Evolutionary conservation across 805 yeast species (phyloP).

Genomic region (Wickerhamiella spandovensis): DNA sequence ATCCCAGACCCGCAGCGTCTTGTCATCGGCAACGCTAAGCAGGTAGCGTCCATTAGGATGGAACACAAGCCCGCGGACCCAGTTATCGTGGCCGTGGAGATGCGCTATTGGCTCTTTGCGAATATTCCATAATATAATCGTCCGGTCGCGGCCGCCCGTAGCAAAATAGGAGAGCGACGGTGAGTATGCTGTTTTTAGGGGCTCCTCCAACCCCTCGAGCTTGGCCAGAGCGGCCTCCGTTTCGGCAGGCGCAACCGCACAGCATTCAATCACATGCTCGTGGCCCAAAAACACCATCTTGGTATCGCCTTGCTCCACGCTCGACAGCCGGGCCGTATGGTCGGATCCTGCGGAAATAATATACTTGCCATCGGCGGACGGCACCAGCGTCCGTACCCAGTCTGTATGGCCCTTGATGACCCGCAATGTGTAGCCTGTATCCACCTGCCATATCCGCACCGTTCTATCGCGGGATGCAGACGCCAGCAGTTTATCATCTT

Average conservation of each 20-base stretch:
- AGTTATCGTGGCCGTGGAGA: conserved; percentile 65
- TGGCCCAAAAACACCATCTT: conserved; percentile 61
- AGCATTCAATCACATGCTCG: conserved; percentile 68
- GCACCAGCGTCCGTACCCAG: conserved; percentile 63
- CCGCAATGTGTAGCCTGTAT: conserved; percentile 50
- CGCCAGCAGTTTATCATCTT: conserved; percentile 36
- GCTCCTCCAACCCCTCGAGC: conserved; percentile 21
- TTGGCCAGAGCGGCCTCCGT: conserved; percentile 38
- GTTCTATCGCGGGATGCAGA: conserved; percentile 87
- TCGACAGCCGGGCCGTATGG: conserved; percentile 55
- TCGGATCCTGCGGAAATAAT: conserved; percentile 68
- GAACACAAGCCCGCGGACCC: conserved; percentile 60
- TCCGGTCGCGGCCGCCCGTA: conserved; percentile 69
- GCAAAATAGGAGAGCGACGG: conserved; percentile 43
- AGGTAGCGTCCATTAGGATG: conserved; percentile 69
- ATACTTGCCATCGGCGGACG: conserved; percentile 37
- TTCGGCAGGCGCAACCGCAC: conserved; percentile 46
- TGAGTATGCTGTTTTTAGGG: conserved; percentile 10
- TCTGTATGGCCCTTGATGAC: conserved; percentile 72
- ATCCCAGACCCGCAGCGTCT: conserved; percentile 69
- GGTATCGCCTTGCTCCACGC: conserved; percentile 53
- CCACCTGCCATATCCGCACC: conserved; percentile 62
- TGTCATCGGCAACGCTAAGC: conserved; percentile 69
- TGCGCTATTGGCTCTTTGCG: conserved; percentile 47
- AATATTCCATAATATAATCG: conserved; percentile 55